Evolutionary conservation across 225 moss, liverwort and hornwort species (phyloP).

Genomic region (Polytrichum commune): DNA sequence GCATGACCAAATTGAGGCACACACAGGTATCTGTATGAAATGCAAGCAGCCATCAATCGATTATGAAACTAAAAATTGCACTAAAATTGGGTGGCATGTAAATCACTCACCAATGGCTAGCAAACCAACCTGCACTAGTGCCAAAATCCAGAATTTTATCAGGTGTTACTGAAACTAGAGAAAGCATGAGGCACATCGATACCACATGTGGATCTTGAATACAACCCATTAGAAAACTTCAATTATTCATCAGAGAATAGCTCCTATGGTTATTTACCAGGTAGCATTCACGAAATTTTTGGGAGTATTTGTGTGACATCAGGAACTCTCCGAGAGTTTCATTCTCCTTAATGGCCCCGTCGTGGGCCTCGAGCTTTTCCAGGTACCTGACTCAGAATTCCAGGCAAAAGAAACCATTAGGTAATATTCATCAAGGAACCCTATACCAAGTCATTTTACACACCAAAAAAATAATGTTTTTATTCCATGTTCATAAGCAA

Average conservation of each 20-base stretch:
- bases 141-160: background rate
- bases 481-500: no score
- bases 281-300: constrained; percentile 79
- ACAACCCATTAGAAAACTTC: background rate
- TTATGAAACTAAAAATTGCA: background rate
- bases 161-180: background rate
- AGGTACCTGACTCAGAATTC: constrained; percentile 37
- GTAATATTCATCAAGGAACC: no score
- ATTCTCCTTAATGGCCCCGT: constrained; percentile 31
- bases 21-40: constrained; percentile 66
- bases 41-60: background rate
- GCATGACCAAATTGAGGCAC: constrained; percentile 86
- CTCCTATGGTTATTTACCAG: constrained; percentile 49
- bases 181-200: background rate
- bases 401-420: background rate
- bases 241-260: background rate
- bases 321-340: constrained; percentile 80
- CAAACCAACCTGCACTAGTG: background rate
- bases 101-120: background rate
- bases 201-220: background rate
- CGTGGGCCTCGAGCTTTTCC: constrained; percentile 49
- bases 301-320: constrained; percentile 57
- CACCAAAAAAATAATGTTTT: no score
- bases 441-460: no score
- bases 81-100: background rate